A percentile compares a stretch with the other conserved stretches of the same genome.
phyloP scores from a whole-genome alignment of 2,329 filamentous ascomycete genomes.

The Tolypocladium tropicale region DNA sequence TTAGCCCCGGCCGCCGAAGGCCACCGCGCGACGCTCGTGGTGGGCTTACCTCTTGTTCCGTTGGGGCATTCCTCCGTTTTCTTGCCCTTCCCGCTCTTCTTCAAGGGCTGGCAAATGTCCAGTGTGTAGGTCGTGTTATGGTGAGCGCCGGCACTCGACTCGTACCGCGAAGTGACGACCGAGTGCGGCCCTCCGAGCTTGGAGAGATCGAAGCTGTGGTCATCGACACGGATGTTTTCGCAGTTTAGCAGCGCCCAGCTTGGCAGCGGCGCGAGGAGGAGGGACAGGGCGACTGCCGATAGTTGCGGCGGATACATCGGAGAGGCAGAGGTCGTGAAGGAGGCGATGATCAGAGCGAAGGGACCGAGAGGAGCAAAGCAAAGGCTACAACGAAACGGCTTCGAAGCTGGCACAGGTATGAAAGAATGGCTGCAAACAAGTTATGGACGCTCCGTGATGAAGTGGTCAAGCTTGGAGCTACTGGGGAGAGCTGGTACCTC shows the following conservation, averaged over 20 bases:
- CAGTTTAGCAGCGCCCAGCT: conserved; percentile 48
- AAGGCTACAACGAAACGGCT: background rate
- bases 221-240: conserved; percentile 47
- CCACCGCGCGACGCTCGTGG: background rate
- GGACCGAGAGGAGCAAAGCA: background rate
- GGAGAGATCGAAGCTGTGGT: conserved; percentile 52
- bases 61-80: conserved; percentile 54
- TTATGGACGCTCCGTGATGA: conserved; percentile 9
- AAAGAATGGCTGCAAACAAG: background rate
- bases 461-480: conserved; percentile 19
- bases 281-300: conserved; percentile 24
- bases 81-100: conserved; percentile 45
- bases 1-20: background rate
- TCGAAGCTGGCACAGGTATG: background rate
- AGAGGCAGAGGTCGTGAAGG: background rate
- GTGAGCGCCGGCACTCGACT: conserved; percentile 38
- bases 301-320: conserved; percentile 30
- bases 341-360: background rate
- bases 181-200: conserved; percentile 57
- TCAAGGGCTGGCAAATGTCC: conserved; percentile 62
- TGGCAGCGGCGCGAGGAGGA: conserved; percentile 25
- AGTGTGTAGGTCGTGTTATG: conserved; percentile 72
- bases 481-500: conserved; percentile 10
- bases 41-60: conserved; percentile 52
- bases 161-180: conserved; percentile 48